Evolutionary conservation across 768 basidiomycete species (phyloP).

Genomic region (Lactarius sp.): DNA sequence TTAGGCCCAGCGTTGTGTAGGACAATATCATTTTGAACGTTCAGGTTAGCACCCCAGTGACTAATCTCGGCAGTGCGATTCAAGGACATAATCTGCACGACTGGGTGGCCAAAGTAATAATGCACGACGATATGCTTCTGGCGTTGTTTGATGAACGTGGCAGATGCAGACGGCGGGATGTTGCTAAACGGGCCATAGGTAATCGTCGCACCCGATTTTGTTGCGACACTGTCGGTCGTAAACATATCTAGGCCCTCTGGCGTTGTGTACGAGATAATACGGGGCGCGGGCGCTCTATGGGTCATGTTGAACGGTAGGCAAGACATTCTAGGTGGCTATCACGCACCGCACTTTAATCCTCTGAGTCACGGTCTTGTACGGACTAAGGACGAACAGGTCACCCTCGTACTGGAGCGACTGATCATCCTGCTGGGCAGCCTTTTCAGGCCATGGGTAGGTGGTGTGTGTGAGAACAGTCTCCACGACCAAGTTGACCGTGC

Average conservation of each 20-base stretch:
- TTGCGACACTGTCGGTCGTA: slow-evolving; percentile 53
- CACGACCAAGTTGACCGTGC: slow-evolving; percentile 69
- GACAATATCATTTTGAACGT: slow-evolving; percentile 82
- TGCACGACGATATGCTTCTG: slow-evolving; percentile 71
- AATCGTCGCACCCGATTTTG: slow-evolving; percentile 73
- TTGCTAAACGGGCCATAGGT: slow-evolving; percentile 87
- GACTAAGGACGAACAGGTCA: slow-evolving; percentile 77
- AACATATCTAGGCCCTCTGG: slow-evolving; percentile 59
- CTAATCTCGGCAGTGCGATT: slow-evolving; percentile 84
- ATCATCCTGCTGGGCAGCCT: slow-evolving; percentile 67
- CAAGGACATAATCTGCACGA: slow-evolving; percentile 69
- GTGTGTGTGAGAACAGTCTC: slow-evolving; percentile 76
- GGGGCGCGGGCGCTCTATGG: slow-evolving; percentile 61
- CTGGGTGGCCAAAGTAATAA: slow-evolving; percentile 77
- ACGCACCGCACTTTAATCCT: slow-evolving; percentile 83
- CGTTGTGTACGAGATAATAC: slow-evolving; percentile 66
- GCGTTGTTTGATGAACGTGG: slow-evolving; percentile 50
- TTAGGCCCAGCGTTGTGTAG: slow-evolving; percentile 86
- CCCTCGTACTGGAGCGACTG: slow-evolving; percentile 76
- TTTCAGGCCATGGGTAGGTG: slow-evolving; percentile 68
- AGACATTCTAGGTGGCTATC: background rate
- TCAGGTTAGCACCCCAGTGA: slow-evolving; percentile 95
- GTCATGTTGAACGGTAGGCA: background rate
- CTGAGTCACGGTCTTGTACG: slow-evolving; percentile 76
- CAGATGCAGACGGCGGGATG: slow-evolving; percentile 57